Conservation (phyloP, 2,329 filamentous ascomycete genomes). For the Ceratocystis huliohia region DNA sequence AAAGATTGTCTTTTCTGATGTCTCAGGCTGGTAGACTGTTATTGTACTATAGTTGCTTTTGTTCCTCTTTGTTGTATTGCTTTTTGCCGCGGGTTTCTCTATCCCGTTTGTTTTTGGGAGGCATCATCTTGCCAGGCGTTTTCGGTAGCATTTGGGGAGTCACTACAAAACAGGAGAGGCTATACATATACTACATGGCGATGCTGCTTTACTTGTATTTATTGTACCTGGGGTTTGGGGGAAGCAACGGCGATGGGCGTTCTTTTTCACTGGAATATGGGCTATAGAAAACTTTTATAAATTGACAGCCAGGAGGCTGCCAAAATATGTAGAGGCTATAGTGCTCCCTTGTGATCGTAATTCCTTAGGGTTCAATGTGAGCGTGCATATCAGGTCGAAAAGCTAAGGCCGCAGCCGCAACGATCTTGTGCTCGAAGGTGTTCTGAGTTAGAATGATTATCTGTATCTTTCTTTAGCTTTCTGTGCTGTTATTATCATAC, state of each 20-base stretch:
- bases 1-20: background rate
- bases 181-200: conserved; percentile 1
- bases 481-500: too few species aligned
- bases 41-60: conserved; percentile 1
- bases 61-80: conserved; percentile 1
- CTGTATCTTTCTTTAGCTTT: too few species aligned
- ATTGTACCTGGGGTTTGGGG: background rate
- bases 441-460: too few species aligned
- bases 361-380: background rate
- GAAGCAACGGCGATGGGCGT: background rate
- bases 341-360: background rate
- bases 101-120: background rate
- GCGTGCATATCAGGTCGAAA: too few species aligned
- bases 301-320: background rate
- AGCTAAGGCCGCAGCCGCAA: too few species aligned
- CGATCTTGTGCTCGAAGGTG: too few species aligned
- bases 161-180: background rate
- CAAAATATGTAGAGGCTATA: background rate
- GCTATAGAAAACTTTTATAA: background rate
- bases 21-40: background rate
- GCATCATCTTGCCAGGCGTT: background rate
- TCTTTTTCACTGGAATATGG: background rate
- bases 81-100: background rate
- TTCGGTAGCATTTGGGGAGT: background rate
- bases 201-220: background rate